Base-by-base conservation (phyloP, 257 asterid species). In the Plantago ovata region DNA sequence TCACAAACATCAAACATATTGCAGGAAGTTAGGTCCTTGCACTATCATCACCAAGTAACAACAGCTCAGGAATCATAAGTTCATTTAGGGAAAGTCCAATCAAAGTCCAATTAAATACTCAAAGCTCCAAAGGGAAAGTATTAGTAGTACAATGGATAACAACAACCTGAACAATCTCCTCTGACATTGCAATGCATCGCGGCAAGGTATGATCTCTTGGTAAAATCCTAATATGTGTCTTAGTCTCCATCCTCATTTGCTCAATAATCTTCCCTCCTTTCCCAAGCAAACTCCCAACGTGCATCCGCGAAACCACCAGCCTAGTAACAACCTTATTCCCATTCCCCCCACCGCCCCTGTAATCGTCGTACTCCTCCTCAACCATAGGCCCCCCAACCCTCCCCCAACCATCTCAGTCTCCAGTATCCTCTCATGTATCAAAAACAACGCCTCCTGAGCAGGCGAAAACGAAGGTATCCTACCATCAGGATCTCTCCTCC, bases 151-250 rank as follows among this genome's bases (percentile, higher is more conserved):
- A 66, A 69, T 69, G 39, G 52, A 70, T 60, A 14, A 57, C 33
- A 36, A 68, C 59, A 79, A 92, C 98, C 95, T 92, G 98, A 81
- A 88, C 98, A 80, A 88, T 92, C 85, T 92, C 98, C 80, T 92
- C 98, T 0, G 94, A 76, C 87, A 84, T 85, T 2, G 86, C 73
- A 66, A 88, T 86, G 69, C 98, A 85, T 3, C 94, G 93, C 1
- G 98, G 98, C 63, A 84, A 72, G 7, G 76, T 83, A 52, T 79
- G 82, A 64, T 88, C 93, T 64, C 95, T 79, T 0, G 96, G 95
- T 70, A 92, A 78, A 77, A 92, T 69, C 79, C 95, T 84, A 59
- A 92, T 88, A 73, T 88, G 96, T 2, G 96, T 88, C 74, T 80
- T 88, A 50, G 98, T 92, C 69, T 88, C 94, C 28, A 68, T 77